Evolutionary conservation across 306 rosid species (phyloP).

Genomic region (Pyrus pyrifolia): DNA sequence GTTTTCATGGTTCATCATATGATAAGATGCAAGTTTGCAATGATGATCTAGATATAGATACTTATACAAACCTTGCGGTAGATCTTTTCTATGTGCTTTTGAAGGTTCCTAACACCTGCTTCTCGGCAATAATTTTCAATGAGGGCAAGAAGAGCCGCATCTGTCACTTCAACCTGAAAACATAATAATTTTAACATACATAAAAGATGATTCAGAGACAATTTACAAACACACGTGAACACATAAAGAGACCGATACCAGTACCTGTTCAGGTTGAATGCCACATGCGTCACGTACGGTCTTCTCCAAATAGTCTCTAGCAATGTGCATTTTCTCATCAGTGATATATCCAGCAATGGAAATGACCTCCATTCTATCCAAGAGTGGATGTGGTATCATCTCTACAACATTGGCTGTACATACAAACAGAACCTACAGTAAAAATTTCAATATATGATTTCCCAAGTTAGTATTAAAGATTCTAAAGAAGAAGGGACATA

Average conservation of each 20-base stretch:
- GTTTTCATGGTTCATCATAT: neutral
- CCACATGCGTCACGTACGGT: slow-evolving; percentile 84
- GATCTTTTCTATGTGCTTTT: slow-evolving; percentile 87
- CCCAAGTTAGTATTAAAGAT: neutral
- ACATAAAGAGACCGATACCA: neutral
- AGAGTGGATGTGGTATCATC: slow-evolving; percentile 87
- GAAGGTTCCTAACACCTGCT: slow-evolving; percentile 88
- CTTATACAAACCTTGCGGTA: slow-evolving; percentile 69
- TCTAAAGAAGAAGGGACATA: neutral
- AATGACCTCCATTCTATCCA: slow-evolving; percentile 95
- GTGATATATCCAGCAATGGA: slow-evolving; percentile 88
- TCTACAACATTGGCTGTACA: slow-evolving; percentile 94
- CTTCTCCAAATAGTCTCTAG: slow-evolving; percentile 92
- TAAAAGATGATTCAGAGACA: neutral
- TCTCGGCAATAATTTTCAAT: slow-evolving; percentile 88
- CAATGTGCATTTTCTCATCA: slow-evolving; percentile 97
- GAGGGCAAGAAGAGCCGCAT: slow-evolving; percentile 78
- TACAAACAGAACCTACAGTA: slow-evolving; percentile 92
- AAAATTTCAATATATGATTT: slow-evolving; percentile 21
- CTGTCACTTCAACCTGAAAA: slow-evolving; percentile 77
- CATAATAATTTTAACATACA: neutral
- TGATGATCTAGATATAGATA: neutral
- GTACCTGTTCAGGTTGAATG: slow-evolving; percentile 75
- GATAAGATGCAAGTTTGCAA: neutral
- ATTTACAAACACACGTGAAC: neutral